Evolutionary conservation across 129 eudicot genomes (phyloP).

Genomic region (Lactuca sativa): DNA sequence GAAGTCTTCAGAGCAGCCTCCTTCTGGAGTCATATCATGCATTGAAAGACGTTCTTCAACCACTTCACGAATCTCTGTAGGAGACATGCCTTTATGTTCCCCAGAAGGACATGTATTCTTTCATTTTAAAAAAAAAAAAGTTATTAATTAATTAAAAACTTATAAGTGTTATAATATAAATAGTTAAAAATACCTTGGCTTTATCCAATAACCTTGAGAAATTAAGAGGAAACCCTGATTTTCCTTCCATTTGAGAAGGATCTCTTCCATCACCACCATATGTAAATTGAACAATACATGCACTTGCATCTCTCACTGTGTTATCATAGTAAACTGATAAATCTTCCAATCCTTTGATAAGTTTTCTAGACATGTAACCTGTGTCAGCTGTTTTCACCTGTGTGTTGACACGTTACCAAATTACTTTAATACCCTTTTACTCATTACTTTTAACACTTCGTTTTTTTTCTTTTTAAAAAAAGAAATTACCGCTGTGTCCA

Average conservation of each 20-base stretch:
- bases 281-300: conserved; percentile 73
- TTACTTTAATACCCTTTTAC: background rate
- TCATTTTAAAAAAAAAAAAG: conserved; percentile 10
- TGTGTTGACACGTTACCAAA: conserved; percentile 7
- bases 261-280: conserved; percentile 98
- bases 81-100: conserved; percentile 45
- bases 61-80: conserved; percentile 47
- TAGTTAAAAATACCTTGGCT: conserved; percentile 54
- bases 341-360: conserved; percentile 89
- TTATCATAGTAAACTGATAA: conserved; percentile 72
- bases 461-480: too few relatives aligned
- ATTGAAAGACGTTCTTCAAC: conserved; percentile 49
- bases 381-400: conserved; percentile 99
- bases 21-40: conserved; percentile 58
- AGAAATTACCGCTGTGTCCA: conserved; percentile 85
- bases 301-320: conserved; percentile 88
- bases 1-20: conserved; percentile 60
- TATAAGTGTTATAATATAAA: conserved; percentile 1
- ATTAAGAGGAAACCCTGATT: conserved; percentile 73
- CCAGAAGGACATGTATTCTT: conserved; percentile 91
- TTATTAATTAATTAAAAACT: background rate
- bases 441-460: background rate
- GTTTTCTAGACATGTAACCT: conserved; percentile 94
- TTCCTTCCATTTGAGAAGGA: conserved; percentile 94
- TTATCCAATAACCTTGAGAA: conserved; percentile 73